Evolutionary conservation across 192 early-diverging fungal genomes (phyloP).

Genomic region (Gamsiella multidivaricata): DNA sequence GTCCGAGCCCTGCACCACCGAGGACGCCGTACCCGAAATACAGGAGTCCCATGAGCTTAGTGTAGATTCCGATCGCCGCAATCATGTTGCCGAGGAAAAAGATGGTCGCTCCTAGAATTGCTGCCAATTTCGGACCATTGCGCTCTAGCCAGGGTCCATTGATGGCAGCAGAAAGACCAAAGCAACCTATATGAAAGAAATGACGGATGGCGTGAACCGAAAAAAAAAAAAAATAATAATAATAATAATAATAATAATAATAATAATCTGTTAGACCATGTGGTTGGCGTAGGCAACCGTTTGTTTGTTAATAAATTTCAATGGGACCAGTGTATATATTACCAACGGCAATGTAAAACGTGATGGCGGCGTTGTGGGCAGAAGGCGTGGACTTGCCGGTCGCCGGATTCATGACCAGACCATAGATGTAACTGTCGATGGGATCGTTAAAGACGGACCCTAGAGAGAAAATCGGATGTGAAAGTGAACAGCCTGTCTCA

Average conservation of each 20-base stretch:
- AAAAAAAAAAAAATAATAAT: neutral
- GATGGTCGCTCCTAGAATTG: conserved; percentile 58
- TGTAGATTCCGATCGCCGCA: conserved; percentile 64
- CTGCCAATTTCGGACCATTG: conserved; percentile 62
- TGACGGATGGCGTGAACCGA: too few relatives aligned
- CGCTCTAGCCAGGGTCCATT: conserved; percentile 73
- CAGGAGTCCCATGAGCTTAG: conserved; percentile 64
- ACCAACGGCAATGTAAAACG: conserved; percentile 72
- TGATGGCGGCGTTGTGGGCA: conserved; percentile 61
- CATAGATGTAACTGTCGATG: conserved; percentile 60
- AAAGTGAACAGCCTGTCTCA: neutral
- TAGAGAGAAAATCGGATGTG: neutral
- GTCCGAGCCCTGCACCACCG: conserved; percentile 68
- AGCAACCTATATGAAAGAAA: conserved; percentile 29
- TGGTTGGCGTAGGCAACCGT: too few relatives aligned
- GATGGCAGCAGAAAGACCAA: conserved; percentile 68
- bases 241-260: neutral
- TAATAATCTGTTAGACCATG: too few relatives aligned
- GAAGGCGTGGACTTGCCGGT: conserved; percentile 48
- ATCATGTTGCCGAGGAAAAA: conserved; percentile 70
- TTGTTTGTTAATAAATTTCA: too few relatives aligned
- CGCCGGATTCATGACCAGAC: conserved; percentile 26
- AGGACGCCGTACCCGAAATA: conserved; percentile 76
- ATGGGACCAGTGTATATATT: too few relatives aligned
- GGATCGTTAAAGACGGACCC: conserved; percentile 75